These are phyloP conservation scores for Acaromyces ingoldii DNA, from an alignment of 1,284 basidiomycete species.

Conservation along the genomic window DNA sequence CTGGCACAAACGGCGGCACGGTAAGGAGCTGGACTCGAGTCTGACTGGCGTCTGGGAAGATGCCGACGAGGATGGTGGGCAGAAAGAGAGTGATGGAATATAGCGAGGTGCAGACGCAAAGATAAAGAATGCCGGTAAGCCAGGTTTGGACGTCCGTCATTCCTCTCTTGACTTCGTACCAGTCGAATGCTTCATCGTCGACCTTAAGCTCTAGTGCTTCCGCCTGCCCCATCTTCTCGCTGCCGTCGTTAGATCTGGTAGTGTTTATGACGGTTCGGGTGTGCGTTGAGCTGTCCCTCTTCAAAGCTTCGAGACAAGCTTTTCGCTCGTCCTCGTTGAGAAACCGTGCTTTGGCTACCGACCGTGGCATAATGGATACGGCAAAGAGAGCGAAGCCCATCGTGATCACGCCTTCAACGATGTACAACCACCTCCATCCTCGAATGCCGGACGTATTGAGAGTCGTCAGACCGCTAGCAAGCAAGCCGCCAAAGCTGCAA, in stretches of 20 bases:
- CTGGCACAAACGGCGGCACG: constrained; percentile 34
- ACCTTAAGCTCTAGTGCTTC: constrained; percentile 12
- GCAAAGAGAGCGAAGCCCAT: constrained; percentile 3
- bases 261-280: no score
- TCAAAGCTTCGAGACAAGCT: background rate
- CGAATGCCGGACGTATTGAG: constrained; percentile 17
- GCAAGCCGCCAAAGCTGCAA: constrained; percentile 18
- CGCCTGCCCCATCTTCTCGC: no score
- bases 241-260: no score
- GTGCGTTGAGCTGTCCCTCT: no score
- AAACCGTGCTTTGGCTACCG: background rate
- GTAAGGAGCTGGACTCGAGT: constrained; percentile 31
- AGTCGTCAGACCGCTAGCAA: constrained; percentile 5
- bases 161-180: constrained; percentile 26
- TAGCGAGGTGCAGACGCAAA: constrained; percentile 28
- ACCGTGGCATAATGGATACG: background rate
- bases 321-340: background rate
- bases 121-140: constrained; percentile 29
- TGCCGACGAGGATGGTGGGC: constrained; percentile 26
- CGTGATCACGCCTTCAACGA: constrained; percentile 29
- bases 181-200: constrained; percentile 31
- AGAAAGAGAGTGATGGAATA: constrained; percentile 34
- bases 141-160: constrained; percentile 31
- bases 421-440: constrained; percentile 41
- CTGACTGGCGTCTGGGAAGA: constrained; percentile 25